Conservation (phyloP, 495 filamentous ascomycete species). For the Annulohypoxylon moriforme region DNA sequence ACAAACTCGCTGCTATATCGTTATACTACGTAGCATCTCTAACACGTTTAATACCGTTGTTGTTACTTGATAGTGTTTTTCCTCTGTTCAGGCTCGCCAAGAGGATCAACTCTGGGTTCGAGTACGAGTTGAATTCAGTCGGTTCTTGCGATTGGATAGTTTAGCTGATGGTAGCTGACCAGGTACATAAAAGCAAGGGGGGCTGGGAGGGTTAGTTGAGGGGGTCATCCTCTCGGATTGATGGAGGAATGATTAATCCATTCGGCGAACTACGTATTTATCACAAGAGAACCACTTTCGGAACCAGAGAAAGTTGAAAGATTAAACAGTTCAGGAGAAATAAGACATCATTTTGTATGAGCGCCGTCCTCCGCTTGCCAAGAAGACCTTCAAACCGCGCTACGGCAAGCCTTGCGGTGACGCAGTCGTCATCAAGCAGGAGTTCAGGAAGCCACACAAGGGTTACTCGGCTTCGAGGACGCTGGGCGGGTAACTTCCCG, state of each 20-base stretch:
- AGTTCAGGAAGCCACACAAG: conserved; percentile 11
- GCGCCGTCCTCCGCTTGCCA: not conserved
- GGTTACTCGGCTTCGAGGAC: no score
- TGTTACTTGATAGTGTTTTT: conserved; percentile 12
- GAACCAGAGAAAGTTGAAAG: conserved; percentile 3
- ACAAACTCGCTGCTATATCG: conserved; percentile 8
- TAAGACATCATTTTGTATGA: conserved; percentile 11
- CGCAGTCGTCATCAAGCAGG: conserved; percentile 38
- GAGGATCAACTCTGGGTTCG: conserved; percentile 22
- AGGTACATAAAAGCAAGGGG: conserved; percentile 7
- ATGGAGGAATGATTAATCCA: conserved; percentile 17
- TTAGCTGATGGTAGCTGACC: not conserved
- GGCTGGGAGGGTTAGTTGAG: not conserved
- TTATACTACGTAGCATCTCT: conserved; percentile 12
- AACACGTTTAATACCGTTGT: conserved; percentile 9
- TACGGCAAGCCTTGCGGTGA: conserved; percentile 16
- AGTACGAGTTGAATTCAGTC: conserved; percentile 23
- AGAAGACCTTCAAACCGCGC: not conserved
- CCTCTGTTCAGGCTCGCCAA: conserved; percentile 9
- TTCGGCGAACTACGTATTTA: conserved; percentile 7
- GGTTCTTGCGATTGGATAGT: conserved; percentile 9
- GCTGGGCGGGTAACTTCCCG: not conserved
- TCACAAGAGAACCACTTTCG: conserved; percentile 10
- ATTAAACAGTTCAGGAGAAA: not conserved
- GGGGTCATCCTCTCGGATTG: conserved; percentile 1